A percentile compares a stretch with the other conserved stretches of the same genome.
Evolutionary conservation across 306 rosid species (phyloP).

Genomic region (Prinsepia uniflora): DNA sequence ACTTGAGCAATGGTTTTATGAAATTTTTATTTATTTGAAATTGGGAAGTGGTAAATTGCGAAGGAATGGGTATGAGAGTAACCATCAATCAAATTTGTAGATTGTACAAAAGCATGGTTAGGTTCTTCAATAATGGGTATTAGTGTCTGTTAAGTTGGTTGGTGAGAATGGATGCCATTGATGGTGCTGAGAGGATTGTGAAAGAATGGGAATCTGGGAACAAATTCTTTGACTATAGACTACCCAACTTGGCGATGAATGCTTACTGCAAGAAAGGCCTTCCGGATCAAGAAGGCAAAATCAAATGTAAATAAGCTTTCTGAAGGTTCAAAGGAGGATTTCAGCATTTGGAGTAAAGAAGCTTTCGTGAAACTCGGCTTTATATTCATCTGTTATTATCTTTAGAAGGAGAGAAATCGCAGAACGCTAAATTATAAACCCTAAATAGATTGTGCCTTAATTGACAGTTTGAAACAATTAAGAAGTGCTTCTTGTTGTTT

Average conservation of each 20-base stretch:
- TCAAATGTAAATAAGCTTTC: constrained; percentile 37
- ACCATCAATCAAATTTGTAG: constrained; percentile 52
- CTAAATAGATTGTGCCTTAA: no score
- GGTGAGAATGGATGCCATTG: constrained; percentile 50
- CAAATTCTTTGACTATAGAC: constrained; percentile 32
- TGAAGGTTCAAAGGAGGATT: constrained; percentile 40
- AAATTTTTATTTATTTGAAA: no score
- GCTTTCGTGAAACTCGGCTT: no score
- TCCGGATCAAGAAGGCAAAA: constrained; percentile 44
- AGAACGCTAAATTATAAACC: no score
- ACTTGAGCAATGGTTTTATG: no score
- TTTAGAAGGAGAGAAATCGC: no score
- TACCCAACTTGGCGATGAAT: constrained; percentile 46
- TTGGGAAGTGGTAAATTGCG: no score
- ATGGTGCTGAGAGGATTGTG: constrained; percentile 52
- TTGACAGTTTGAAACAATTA: no score
- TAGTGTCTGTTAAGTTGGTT: constrained; percentile 45
- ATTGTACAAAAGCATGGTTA: constrained; percentile 22
- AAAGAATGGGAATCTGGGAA: constrained; percentile 57
- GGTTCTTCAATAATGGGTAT: constrained; percentile 31
- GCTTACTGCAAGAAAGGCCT: constrained; percentile 50
- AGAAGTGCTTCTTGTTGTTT: no score
- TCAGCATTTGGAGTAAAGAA: constrained; percentile 27
- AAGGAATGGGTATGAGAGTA: constrained; percentile 25
- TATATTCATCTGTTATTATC: no score